phyloP scores from a whole-genome alignment of 805 yeast genomes.

The Candida hispaniensis region DNA sequence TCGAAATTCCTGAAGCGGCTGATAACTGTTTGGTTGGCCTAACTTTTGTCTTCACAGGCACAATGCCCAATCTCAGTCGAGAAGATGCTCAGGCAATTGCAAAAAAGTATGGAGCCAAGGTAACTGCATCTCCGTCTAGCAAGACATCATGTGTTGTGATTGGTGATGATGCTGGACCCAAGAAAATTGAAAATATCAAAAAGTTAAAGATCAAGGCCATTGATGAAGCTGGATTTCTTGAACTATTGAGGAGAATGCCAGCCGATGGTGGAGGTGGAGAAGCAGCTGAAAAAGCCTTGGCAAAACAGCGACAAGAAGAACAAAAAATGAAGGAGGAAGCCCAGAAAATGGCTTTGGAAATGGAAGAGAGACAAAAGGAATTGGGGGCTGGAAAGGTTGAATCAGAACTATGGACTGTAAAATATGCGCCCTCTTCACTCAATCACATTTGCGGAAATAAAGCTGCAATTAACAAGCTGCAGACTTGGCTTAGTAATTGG shows the following conservation, averaged over 20 bases:
- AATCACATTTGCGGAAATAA: slow-evolving; percentile 88
- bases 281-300: slow-evolving; percentile 60
- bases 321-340: slow-evolving; percentile 43
- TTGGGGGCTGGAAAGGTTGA: slow-evolving; percentile 18
- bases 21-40: slow-evolving; percentile 82
- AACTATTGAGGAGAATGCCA: slow-evolving; percentile 70
- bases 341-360: slow-evolving; percentile 37
- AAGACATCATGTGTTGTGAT: slow-evolving; percentile 82
- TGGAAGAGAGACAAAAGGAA: slow-evolving; percentile 30
- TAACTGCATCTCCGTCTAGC: slow-evolving; percentile 68
- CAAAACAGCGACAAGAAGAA: slow-evolving; percentile 62
- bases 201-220: slow-evolving; percentile 67
- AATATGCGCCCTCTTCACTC: slow-evolving; percentile 72
- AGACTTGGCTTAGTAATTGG: slow-evolving; percentile 74
- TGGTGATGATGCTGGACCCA: slow-evolving; percentile 95
- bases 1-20: slow-evolving; percentile 65
- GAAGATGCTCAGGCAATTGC: slow-evolving; percentile 67
- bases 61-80: slow-evolving; percentile 68
- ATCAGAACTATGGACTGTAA: slow-evolving; percentile 66
- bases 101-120: slow-evolving; percentile 81
- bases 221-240: slow-evolving; percentile 75
- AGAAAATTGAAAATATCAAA: slow-evolving; percentile 75
- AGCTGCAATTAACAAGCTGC: slow-evolving; percentile 53
- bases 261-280: slow-evolving; percentile 84
- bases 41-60: slow-evolving; percentile 89